Evolutionary conservation across 108 stramenopile species (phyloP), one percentile per base, ranked within the genome.

Genomic region (Nitzschia inconspicua): DNA sequence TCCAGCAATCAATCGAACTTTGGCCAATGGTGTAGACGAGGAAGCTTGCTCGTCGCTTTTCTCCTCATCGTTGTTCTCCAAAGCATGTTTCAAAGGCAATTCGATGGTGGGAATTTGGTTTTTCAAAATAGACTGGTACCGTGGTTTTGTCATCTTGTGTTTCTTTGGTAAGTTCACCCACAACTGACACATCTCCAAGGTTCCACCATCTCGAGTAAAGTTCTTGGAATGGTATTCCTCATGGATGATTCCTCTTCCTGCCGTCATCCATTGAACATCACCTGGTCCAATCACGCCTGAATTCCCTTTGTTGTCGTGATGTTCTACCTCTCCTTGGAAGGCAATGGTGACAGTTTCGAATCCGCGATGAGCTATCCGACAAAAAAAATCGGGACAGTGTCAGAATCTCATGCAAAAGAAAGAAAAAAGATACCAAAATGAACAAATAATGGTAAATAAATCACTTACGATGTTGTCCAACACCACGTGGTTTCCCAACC

Each of bases 181-280:
- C 48, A 89, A 67, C 63, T 90, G 92, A 57, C 83, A 88, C 83
- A 93, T 86, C 65, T 89, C 92, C 44, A 88, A 73, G 0, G 37
- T 61, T 14, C 91, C 90, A n/a, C 88, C 91, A 10, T 39, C 64
- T 29, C 69, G 52, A 1, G 72, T 68, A 46, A 89, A 88, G 30
- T 82, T 65, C 3, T 75, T 54, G 30, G 82, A 76, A 32, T 89
- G 88, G 61, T 82, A 90, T 62, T 97, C 96, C 55, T 85, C 63
- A 60, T 97, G 96, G 19, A 95, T 73, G n/a, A 97, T 89, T 0
- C 96, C 96, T 7, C 82, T 60, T 14, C 90, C 96, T 0, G 96
- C 96, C 2, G 96, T 97, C 92, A 97, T 95, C 94, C 94, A 97
- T 73, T 97, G 96, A 1, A 95, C 77, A 51, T 95, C 96, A 11